phyloP scores from a whole-genome alignment of 305 asterid species.

The Fraxinus baroniana region DNA sequence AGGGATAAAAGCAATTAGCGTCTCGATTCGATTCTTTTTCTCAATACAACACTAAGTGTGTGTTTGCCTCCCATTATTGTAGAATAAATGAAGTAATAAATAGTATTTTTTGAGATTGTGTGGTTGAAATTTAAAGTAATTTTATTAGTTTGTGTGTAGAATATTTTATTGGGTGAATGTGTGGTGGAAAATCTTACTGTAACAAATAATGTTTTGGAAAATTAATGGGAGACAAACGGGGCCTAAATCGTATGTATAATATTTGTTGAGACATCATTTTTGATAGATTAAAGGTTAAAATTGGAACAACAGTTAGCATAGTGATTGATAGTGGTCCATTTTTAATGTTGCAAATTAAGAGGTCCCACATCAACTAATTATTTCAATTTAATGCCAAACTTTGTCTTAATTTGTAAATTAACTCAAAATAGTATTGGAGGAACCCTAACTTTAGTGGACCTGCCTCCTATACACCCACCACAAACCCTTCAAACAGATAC shows the following conservation, averaged over 20 bases:
- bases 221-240: too few relatives aligned
- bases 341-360: conserved; percentile 21
- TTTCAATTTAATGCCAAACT: background rate
- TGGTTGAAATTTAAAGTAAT: too few relatives aligned
- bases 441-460: background rate
- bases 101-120: too few relatives aligned
- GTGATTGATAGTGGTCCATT: conserved; percentile 28
- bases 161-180: too few relatives aligned
- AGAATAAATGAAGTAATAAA: too few relatives aligned
- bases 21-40: background rate
- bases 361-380: conserved; percentile 36
- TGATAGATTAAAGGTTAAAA: conserved; percentile 21
- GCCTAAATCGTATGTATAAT: background rate
- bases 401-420: background rate
- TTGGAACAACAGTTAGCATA: conserved; percentile 26
- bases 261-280: conserved; percentile 8
- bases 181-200: too few relatives aligned
- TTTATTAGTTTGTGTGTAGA: too few relatives aligned
- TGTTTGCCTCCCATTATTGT: too few relatives aligned
- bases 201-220: too few relatives aligned
- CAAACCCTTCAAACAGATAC: conserved; percentile 14
- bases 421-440: conserved; percentile 8
- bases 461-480: conserved; percentile 22
- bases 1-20: background rate
- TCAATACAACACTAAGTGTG: background rate